phyloP scores from a whole-genome alignment of 768 basidiomycete species.

The Antrodiella citrinella region DNA sequence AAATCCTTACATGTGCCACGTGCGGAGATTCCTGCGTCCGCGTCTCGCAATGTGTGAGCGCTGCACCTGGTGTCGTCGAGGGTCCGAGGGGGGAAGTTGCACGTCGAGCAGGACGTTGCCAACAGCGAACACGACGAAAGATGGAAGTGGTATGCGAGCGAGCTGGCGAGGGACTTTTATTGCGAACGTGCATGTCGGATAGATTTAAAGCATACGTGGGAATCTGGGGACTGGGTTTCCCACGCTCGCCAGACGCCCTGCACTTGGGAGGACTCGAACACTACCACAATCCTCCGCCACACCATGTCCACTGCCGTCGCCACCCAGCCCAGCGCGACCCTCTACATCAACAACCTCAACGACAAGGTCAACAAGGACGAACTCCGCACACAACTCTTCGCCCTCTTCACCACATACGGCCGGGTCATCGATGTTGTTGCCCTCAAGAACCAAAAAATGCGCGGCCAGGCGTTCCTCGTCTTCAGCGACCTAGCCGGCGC shows the following conservation, averaged over 20 bases:
- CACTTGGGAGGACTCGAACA: too few relatives aligned
- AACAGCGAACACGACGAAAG: background rate
- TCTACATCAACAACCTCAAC: conserved; percentile 92
- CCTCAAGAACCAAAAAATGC: conserved; percentile 76
- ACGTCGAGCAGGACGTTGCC: background rate
- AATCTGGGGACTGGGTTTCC: background rate
- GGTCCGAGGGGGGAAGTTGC: background rate
- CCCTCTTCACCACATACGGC: conserved; percentile 90
- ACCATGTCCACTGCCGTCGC: conserved; percentile 25
- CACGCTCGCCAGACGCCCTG: background rate
- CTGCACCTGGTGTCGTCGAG: background rate
- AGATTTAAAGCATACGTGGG: too few relatives aligned
- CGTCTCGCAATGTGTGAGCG: background rate
- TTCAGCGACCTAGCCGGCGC: conserved; percentile 87
- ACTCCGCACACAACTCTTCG: conserved; percentile 71
- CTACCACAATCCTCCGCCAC: too few relatives aligned
- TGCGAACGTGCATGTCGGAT: background rate
- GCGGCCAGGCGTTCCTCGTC: conserved; percentile 94
- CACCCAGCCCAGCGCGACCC: conserved; percentile 74
- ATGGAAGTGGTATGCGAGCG: background rate
- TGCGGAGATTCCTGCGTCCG: background rate
- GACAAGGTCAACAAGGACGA: conserved; percentile 91
- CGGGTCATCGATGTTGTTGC: conserved; percentile 91
- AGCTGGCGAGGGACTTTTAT: background rate
- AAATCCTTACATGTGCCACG: background rate